phyloP scores from a whole-genome alignment of 306 rosid species.

The Quercus engelmannii region DNA sequence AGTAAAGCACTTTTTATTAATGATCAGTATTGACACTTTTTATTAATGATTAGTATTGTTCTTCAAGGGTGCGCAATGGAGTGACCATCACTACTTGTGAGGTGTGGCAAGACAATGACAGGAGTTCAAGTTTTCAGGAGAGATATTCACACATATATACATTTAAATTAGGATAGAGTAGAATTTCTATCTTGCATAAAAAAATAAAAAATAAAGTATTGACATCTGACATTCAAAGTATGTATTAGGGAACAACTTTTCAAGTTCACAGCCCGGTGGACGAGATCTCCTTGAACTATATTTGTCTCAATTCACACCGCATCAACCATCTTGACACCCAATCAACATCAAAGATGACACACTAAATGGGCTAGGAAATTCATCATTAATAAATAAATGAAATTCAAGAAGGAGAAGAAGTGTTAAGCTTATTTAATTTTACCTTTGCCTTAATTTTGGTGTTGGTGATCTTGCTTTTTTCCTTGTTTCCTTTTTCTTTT shows the following conservation, averaged over 20 bases:
- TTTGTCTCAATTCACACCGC: constrained; percentile 18
- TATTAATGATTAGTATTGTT: too few relatives aligned
- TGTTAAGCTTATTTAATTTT: too few relatives aligned
- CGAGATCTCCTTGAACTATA: constrained; percentile 26
- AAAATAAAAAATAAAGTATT: too few relatives aligned
- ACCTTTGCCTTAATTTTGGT: too few relatives aligned
- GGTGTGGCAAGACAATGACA: too few relatives aligned
- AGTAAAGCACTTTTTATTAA: neutral
- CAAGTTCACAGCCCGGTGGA: constrained; percentile 16
- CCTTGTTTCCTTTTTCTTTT: too few relatives aligned
- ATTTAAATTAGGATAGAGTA: rapidly evolving
- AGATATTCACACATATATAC: rapidly evolving
- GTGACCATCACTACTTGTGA: rapidly evolving
- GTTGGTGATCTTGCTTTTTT: too few relatives aligned
- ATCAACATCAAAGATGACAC: neutral
- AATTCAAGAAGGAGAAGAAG: neutral
- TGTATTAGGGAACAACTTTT: constrained; percentile 17
- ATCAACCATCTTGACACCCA: constrained; percentile 1
- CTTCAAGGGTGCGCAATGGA: too few relatives aligned
- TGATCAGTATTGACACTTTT: neutral
- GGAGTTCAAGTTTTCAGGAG: rapidly evolving
- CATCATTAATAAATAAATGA: neutral
- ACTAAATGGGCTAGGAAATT: neutral
- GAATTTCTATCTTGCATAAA: rapidly evolving
- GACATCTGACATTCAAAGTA: neutral